phyloP scores from a whole-genome alignment of 495 filamentous ascomycete species.

The Tuber calosporum region DNA sequence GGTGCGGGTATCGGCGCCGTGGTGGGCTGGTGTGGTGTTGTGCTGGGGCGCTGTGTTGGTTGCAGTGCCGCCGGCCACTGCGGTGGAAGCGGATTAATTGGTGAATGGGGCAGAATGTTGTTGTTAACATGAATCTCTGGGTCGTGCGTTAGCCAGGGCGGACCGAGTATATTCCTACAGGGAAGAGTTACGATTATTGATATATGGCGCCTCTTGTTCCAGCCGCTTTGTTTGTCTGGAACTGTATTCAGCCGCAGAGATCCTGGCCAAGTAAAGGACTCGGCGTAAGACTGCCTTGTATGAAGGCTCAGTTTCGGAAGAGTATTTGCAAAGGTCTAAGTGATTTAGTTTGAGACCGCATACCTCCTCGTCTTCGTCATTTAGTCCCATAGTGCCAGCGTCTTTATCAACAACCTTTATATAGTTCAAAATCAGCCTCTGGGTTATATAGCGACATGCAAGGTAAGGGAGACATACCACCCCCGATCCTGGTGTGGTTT shows the following conservation, averaged over 20 bases:
- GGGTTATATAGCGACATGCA: not conserved
- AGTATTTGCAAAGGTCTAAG: not conserved
- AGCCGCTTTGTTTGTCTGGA: not conserved
- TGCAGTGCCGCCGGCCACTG: not conserved
- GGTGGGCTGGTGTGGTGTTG: not conserved
- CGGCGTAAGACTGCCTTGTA: not conserved
- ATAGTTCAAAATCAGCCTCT: not conserved
- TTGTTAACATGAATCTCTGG: not conserved
- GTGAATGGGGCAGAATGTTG: not conserved
- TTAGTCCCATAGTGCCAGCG: not conserved
- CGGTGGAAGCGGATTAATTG: not conserved
- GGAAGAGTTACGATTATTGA: not conserved
- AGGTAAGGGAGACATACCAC: not conserved
- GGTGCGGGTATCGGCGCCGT: not conserved
- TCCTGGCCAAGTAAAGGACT: not conserved
- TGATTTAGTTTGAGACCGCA: not conserved
- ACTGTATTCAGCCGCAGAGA: not conserved
- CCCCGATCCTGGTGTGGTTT: not conserved
- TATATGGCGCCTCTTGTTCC: not conserved
- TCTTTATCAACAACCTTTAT: not conserved
- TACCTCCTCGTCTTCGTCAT: not conserved
- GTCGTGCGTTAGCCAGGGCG: not conserved
- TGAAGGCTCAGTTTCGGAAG: not conserved
- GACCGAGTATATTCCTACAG: not conserved
- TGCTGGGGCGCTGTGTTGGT: not conserved